Evolutionary conservation across 345 rosid species (phyloP).

Genomic region (Populus davidiana): DNA sequence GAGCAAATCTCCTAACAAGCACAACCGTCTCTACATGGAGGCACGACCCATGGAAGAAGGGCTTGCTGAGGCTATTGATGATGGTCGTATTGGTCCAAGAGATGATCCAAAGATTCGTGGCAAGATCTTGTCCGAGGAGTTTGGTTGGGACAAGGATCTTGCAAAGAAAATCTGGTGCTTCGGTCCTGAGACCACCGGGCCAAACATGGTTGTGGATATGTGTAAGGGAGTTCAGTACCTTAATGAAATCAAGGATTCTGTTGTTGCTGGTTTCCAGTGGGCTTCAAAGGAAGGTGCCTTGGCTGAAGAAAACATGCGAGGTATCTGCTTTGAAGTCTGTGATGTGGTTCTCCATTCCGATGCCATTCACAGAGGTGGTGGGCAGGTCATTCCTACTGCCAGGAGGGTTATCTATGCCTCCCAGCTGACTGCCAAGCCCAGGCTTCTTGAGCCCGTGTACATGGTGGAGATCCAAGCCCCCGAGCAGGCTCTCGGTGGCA

Average conservation of each 20-base stretch:
- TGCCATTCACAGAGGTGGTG: constrained; percentile 90
- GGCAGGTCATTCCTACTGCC: constrained; percentile 83
- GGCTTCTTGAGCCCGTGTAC: constrained; percentile 79
- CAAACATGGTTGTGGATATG: constrained; percentile 86
- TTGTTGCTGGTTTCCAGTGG: constrained; percentile 91
- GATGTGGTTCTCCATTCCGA: constrained; percentile 85
- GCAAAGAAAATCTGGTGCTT: constrained; percentile 90
- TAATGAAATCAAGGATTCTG: constrained; percentile 84
- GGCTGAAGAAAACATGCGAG: constrained; percentile 82
- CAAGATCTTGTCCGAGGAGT: constrained; percentile 71
- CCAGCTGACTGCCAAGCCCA: constrained; percentile 78
- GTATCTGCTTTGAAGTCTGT: constrained; percentile 76
- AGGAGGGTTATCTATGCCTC: constrained; percentile 80
- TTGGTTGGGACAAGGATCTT: constrained; percentile 83
- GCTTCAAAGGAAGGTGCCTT: constrained; percentile 81
- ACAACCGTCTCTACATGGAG: constrained; percentile 85
- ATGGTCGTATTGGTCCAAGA: constrained; percentile 76
- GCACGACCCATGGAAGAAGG: constrained; percentile 80
- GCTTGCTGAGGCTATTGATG: constrained; percentile 80
- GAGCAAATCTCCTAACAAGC: constrained; percentile 73
- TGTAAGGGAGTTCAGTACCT: constrained; percentile 90
- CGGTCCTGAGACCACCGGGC: constrained; percentile 81
- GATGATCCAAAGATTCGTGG: constrained; percentile 75
- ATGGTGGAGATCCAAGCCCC: constrained; percentile 89
- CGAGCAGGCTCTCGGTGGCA: constrained; percentile 78